A percentile compares a stretch with the other conserved stretches of the same genome.
These are phyloP conservation scores for Phaseolus lunatus DNA, from an alignment of 306 rosid genomes.

Conservation along the genomic window DNA sequence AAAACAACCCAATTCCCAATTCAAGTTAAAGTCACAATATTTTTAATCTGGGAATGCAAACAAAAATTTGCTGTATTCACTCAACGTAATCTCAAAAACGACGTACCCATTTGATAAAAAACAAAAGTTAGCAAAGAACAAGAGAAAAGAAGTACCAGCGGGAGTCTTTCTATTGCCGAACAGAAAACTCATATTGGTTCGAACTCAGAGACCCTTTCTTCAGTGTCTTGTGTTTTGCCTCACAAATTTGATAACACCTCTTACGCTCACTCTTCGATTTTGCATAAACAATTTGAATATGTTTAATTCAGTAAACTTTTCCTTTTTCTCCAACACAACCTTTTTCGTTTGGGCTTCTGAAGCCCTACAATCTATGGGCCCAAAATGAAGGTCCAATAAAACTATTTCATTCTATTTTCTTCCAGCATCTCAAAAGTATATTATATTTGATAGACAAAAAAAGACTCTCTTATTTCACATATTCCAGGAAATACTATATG, in stretches of 20 bases:
- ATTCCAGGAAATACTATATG: no score
- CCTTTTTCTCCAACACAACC: neutral
- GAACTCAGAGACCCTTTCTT: neutral
- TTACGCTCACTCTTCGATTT: neutral
- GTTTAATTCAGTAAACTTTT: neutral
- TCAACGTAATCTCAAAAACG: neutral
- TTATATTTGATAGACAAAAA: no score
- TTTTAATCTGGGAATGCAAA: neutral
- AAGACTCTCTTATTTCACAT: no score
- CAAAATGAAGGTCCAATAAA: neutral
- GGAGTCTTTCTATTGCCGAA: conserved; percentile 84
- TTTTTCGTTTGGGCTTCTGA: neutral
- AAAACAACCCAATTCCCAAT: neutral
- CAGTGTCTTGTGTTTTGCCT: neutral
- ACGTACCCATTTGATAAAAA: neutral
- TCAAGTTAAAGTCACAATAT: conserved; percentile 2
- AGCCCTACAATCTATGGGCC: neutral
- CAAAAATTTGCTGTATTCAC: neutral
- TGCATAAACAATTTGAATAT: neutral
- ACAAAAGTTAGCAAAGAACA: neutral
- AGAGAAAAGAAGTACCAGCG: conserved; percentile 55
- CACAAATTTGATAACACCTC: neutral
- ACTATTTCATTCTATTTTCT: neutral
- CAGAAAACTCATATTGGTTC: conserved; percentile 72
- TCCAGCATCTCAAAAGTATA: no score